Conservation (phyloP, 192 early-diverging fungal genomes). For the Linnemannia schmuckeri region DNA sequence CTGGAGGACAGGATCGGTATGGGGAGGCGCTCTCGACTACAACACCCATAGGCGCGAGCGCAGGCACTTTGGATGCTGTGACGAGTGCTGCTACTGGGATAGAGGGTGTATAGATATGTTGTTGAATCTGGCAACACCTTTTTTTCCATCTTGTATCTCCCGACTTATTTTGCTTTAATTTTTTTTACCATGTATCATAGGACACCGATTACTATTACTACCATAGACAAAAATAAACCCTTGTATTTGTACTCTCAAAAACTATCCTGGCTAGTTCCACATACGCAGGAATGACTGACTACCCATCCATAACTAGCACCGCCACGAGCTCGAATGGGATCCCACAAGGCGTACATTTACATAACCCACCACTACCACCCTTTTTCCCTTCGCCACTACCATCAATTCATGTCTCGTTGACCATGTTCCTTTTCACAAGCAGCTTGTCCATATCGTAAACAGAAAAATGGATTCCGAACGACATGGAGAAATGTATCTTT, state of each 20-base stretch:
- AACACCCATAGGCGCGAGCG: not conserved
- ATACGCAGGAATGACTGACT: not conserved
- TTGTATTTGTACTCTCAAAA: not conserved
- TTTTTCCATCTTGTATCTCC: not conserved
- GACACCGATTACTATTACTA: not conserved
- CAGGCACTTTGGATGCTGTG: slow-evolving; percentile 19
- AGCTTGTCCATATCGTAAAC: too few relatives aligned
- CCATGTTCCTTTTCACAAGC: too few relatives aligned
- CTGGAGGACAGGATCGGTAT: not conserved
- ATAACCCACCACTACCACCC: too few relatives aligned
- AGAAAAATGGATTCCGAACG: too few relatives aligned
- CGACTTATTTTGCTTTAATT: too few relatives aligned
- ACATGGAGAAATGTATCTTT: too few relatives aligned
- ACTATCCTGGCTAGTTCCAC: too few relatives aligned
- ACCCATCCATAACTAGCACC: not conserved
- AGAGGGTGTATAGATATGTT: slow-evolving; percentile 16
- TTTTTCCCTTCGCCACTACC: too few relatives aligned
- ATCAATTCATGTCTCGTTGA: too few relatives aligned
- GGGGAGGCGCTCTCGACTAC: not conserved
- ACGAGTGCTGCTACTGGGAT: slow-evolving; percentile 32
- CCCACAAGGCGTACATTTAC: too few relatives aligned
- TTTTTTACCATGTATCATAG: too few relatives aligned
- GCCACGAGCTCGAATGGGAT: too few relatives aligned
- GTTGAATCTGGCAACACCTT: not conserved
- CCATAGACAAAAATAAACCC: not conserved